Evolutionary conservation across 345 rosid species (phyloP), one percentile per base, ranked within the genome.

Genomic region (Lepidium sativum): DNA sequence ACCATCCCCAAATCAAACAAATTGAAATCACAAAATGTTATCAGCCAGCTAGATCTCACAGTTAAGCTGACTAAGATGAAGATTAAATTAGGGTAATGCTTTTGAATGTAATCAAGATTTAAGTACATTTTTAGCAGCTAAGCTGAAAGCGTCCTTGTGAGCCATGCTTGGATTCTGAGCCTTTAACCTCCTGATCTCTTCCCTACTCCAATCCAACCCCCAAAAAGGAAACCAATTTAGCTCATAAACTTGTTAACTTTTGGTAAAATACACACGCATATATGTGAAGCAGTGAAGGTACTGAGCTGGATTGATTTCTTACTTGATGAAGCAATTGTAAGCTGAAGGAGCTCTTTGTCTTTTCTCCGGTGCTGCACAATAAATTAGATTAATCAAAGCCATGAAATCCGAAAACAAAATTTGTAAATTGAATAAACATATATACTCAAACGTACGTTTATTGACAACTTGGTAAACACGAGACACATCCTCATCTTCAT

Each of bases 321-420:
- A 91, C 99, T 91, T 95, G 83, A 95, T 95, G 86, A 95, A 95
- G 61, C 85, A 75, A 60, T 95, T 91, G 63, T 95, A 95, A 50
- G 97, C 95, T 10, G 98, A 88, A 68, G 98, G 98, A 72, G 96
- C 95, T 80, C 99, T 81, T 72, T 86, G 99, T 62, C 99, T 83
- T 76, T 83, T 95, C 91, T 91, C 96, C 13, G 98, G 98, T 2
- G 99, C 99, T 95, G 76, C 39, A 51, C 12, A 74, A 49, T 41
- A 6, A 37, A 58, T 35, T 57, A 47, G 17, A 43, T 39, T 21
- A 14, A 15, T 53, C 14, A 21, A 60, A 43, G 5, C 37, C 16
- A 1, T 51, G 4, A 37, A 15, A 32, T 44, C 7, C 0, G 13
- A 31, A 35, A 25, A 31, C 9, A 9, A 50, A 50, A 23, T 1